Conservation (phyloP, 305 asterid genomes). For the Fraxinus albicans region DNA sequence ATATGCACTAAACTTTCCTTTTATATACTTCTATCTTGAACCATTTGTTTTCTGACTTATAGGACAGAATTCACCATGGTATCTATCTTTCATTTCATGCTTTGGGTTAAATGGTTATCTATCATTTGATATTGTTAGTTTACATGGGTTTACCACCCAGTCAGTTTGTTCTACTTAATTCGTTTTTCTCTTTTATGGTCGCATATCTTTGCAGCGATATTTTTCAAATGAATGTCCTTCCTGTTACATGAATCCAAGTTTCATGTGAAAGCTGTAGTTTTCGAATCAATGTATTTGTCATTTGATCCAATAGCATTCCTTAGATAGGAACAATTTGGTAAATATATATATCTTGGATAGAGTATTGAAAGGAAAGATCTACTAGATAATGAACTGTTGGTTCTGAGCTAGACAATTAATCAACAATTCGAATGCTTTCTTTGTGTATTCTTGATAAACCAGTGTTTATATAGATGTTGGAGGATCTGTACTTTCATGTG, state of each 20-base stretch:
- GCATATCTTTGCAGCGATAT: background rate
- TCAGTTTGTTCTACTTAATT: background rate
- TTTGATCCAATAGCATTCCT: background rate
- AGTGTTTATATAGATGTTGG: background rate
- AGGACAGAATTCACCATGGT: background rate
- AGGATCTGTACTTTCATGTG: background rate
- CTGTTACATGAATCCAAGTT: constrained; percentile 3
- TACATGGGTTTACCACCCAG: background rate
- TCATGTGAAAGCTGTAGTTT: background rate
- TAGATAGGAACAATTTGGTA: background rate
- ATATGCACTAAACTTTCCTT: constrained; percentile 1
- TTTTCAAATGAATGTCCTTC: background rate
- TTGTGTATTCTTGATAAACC: background rate
- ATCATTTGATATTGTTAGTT: constrained; percentile 11
- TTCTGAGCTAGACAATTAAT: background rate
- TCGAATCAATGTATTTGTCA: background rate
- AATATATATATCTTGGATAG: background rate
- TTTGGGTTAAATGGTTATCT: background rate
- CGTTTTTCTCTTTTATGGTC: background rate
- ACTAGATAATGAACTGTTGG: background rate
- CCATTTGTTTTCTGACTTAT: background rate
- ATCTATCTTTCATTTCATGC: background rate
- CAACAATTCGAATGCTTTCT: background rate
- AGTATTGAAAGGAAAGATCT: background rate
- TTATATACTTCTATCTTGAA: background rate